These are phyloP conservation scores for Pholiota conissans DNA, from an alignment of 768 basidiomycete genomes.

Conservation along the genomic window DNA sequence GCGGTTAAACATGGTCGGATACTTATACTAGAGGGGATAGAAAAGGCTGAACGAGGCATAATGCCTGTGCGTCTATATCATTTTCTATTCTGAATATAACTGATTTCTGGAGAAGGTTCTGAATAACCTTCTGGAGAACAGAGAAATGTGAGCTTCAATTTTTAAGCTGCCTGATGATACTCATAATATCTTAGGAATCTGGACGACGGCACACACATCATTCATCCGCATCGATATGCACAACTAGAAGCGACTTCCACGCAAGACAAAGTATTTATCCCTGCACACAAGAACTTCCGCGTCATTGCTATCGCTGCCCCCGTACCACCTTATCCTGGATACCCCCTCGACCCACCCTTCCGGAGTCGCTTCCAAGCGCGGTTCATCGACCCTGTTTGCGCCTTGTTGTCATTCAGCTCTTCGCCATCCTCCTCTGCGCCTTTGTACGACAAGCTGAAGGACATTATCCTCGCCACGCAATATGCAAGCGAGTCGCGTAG, in stretches of 20 bases:
- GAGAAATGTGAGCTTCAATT: constrained; percentile 54
- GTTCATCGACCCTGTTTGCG: constrained; percentile 60
- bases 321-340: constrained; percentile 67
- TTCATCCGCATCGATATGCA: constrained; percentile 60
- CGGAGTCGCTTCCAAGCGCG: constrained; percentile 69
- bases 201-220: constrained; percentile 70
- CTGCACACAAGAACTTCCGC: constrained; percentile 66
- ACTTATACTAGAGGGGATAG: constrained; percentile 68
- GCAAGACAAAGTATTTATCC: constrained; percentile 50
- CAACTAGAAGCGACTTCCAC: constrained; percentile 42
- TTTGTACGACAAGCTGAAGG: constrained; percentile 46
- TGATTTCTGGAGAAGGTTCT: constrained; percentile 37
- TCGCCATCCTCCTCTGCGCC: constrained; percentile 15
- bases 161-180: not conserved
- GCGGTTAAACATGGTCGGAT: constrained; percentile 67
- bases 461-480: constrained; percentile 62
- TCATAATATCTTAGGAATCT: constrained; percentile 47
- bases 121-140: constrained; percentile 68
- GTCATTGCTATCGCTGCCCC: constrained; percentile 72
- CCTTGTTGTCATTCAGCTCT: constrained; percentile 45
- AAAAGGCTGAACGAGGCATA: constrained; percentile 72
- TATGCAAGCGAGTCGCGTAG: constrained; percentile 60
- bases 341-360: constrained; percentile 67
- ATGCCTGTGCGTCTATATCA: constrained; percentile 53
- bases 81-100: constrained; percentile 7